Conservation (phyloP, 2,329 filamentous ascomycete species). For the Fusarium vanettenii region DNA sequence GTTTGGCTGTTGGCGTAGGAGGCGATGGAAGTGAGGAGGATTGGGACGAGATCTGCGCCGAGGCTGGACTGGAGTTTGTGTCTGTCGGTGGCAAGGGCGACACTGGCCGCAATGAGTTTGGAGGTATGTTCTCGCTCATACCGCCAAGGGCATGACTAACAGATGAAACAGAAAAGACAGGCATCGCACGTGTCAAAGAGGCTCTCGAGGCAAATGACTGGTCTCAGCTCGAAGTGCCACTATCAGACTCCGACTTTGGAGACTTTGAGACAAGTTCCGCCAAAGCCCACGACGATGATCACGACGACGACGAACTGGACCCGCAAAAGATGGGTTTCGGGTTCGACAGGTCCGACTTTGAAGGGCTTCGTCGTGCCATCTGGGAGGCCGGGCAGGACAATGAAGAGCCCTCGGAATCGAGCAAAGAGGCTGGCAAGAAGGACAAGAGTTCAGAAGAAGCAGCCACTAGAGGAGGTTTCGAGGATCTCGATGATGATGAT, state of each 20-base stretch:
- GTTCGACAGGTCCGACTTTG: slow-evolving; percentile 64
- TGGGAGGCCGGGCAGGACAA: slow-evolving; percentile 53
- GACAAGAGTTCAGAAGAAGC: slow-evolving; percentile 11
- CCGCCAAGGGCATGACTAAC: slow-evolving; percentile 27
- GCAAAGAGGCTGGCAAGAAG: slow-evolving; percentile 16
- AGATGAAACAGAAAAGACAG: slow-evolving; percentile 62
- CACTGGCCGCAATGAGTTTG: slow-evolving; percentile 65
- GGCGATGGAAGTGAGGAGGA: slow-evolving; percentile 61
- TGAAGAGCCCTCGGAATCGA: slow-evolving; percentile 16
- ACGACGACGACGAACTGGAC: slow-evolving; percentile 53
- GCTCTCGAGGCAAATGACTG: slow-evolving; percentile 76
- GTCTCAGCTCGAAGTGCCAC: slow-evolving; percentile 52
- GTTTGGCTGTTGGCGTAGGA: slow-evolving; percentile 68
- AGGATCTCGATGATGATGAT: slow-evolving; percentile 61
- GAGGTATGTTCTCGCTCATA: slow-evolving; percentile 56
- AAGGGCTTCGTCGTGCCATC: slow-evolving; percentile 63
- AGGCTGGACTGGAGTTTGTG: slow-evolving; percentile 72
- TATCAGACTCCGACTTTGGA: slow-evolving; percentile 45
- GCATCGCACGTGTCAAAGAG: slow-evolving; percentile 68
- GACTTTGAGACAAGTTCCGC: slow-evolving; percentile 50
- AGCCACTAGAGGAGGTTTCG: slow-evolving; percentile 52
- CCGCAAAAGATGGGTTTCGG: slow-evolving; percentile 63
- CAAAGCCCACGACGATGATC: slow-evolving; percentile 44
- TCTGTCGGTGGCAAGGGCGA: slow-evolving; percentile 57
- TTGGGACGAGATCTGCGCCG: slow-evolving; percentile 71